Evolutionary conservation across 2,329 filamentous ascomycete species (phyloP).

Genomic region (Claviceps quebecensis): DNA sequence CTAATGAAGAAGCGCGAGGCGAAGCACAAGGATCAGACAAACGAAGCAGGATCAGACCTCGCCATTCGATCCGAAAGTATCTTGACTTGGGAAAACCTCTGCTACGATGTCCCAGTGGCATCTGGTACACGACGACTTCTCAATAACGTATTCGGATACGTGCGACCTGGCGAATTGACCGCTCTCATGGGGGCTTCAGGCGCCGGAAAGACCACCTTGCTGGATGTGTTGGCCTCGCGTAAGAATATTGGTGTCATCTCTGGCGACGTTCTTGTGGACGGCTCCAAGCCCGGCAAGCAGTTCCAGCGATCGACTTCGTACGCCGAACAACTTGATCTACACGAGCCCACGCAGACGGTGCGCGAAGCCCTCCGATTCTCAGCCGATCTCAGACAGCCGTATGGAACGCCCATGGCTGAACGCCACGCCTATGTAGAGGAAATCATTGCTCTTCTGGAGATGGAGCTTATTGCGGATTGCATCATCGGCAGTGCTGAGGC

Average conservation of each 20-base stretch:
- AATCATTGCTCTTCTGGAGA: slow-evolving; percentile 43
- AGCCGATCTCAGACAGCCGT: slow-evolving; percentile 44
- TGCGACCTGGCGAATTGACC: slow-evolving; percentile 62
- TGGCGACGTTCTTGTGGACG: slow-evolving; percentile 44
- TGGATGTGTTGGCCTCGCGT: slow-evolving; percentile 56
- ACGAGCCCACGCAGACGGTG: slow-evolving; percentile 48
- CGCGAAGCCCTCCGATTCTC: slow-evolving; percentile 51
- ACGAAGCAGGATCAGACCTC: slow-evolving; percentile 34
- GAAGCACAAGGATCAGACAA: slow-evolving; percentile 31
- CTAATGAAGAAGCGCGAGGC: slow-evolving; percentile 45
- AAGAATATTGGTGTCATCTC: slow-evolving; percentile 48
- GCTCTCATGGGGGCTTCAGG: slow-evolving; percentile 72
- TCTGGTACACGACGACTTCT: slow-evolving; percentile 42
- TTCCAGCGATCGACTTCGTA: slow-evolving; percentile 50
- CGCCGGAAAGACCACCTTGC: slow-evolving; percentile 75
- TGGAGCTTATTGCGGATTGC: slow-evolving; percentile 44
- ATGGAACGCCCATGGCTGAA: slow-evolving; percentile 36
- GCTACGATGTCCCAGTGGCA: slow-evolving; percentile 55
- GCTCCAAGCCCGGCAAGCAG: slow-evolving; percentile 39
- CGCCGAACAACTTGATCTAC: slow-evolving; percentile 48
- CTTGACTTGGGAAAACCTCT: slow-evolving; percentile 79
- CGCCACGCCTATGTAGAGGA: slow-evolving; percentile 48
- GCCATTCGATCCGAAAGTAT: slow-evolving; percentile 47
- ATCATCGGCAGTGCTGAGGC: slow-evolving; percentile 49
- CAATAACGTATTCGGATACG: slow-evolving; percentile 49